These are phyloP conservation scores for Coemansia furcata DNA, from an alignment of 192 early-diverging fungal species.

Conservation along the genomic window DNA sequence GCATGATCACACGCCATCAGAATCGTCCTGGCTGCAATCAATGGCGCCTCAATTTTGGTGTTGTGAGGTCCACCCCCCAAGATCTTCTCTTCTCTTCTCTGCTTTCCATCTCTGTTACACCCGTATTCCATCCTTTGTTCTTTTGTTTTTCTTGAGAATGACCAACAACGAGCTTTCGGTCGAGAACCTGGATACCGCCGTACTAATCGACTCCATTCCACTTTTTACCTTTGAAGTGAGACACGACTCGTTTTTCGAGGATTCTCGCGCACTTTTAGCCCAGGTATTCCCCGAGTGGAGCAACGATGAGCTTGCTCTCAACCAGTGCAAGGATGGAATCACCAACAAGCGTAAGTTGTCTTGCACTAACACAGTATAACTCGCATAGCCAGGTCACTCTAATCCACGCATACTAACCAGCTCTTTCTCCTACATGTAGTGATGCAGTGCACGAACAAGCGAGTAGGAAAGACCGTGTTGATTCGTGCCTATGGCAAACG, in stretches of 20 bases:
- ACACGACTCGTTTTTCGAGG: constrained; percentile 61
- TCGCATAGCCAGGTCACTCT: background rate
- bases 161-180: constrained; percentile 23
- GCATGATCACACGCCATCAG: background rate
- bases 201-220: constrained; percentile 40
- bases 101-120: background rate
- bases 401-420: constrained; percentile 2
- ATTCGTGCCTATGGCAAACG: constrained; percentile 88
- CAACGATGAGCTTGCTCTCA: constrained; percentile 55
- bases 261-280: constrained; percentile 55
- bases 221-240: constrained; percentile 36
- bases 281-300: constrained; percentile 65
- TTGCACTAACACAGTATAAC: background rate
- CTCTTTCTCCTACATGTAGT: constrained; percentile 43
- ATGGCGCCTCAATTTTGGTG: background rate
- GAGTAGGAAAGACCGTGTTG: constrained; percentile 62
- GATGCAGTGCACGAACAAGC: constrained; percentile 66
- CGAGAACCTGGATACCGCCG: constrained; percentile 1
- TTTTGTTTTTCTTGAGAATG: constrained; percentile 12
- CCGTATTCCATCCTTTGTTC: background rate
- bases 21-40: background rate
- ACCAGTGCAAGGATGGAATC: constrained; percentile 78
- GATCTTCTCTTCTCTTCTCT: background rate
- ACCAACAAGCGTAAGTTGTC: constrained; percentile 66
- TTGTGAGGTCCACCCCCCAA: background rate